Evolutionary conservation across 768 basidiomycete species (phyloP).

Genomic region (Plicaturopsis crispa): DNA sequence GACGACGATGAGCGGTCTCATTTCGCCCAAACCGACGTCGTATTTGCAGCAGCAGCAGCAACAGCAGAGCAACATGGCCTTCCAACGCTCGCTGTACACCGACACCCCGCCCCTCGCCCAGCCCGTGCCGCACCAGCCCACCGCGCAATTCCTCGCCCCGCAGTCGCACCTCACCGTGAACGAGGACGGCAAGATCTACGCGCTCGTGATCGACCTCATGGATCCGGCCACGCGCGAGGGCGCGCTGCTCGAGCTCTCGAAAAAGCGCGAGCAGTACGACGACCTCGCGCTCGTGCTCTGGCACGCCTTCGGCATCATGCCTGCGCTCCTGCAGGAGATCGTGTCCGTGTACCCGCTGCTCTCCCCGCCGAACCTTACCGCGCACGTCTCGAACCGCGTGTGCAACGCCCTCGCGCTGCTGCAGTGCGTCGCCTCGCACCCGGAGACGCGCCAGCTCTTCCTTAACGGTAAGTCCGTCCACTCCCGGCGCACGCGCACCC

Average conservation of each 20-base stretch:
- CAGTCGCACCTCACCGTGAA: constrained; percentile 6
- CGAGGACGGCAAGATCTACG: constrained; percentile 83
- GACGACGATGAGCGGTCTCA: constrained; percentile 63
- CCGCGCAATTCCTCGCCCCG: constrained; percentile 31
- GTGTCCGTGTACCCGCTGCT: constrained; percentile 96
- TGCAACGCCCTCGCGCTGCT: constrained; percentile 97
- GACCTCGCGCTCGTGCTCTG: constrained; percentile 95
- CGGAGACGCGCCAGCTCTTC: constrained; percentile 93
- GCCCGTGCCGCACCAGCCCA: constrained; percentile 43
- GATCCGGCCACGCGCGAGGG: constrained; percentile 79
- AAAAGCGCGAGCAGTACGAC: constrained; percentile 98
- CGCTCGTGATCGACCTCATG: constrained; percentile 81
- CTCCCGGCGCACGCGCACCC: background rate
- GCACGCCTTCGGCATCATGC: constrained; percentile 99
- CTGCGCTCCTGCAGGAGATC: constrained; percentile 93
- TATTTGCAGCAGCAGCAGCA: constrained; percentile 56
- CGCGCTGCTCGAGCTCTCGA: constrained; percentile 91
- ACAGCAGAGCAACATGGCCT: no score
- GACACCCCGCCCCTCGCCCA: constrained; percentile 62
- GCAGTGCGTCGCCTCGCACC: constrained; percentile 97
- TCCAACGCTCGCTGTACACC: no score
- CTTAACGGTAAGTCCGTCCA: constrained; percentile 63
- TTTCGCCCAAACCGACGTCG: constrained; percentile 54
- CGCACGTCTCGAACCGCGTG: constrained; percentile 96
- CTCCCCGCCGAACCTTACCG: constrained; percentile 91